Percentiles rank a stretch among this genome's conserved stretches.
These are phyloP conservation scores for Aspergillus taichungensis DNA, from an alignment of 495 filamentous ascomycete genomes.

Conservation along the genomic window DNA sequence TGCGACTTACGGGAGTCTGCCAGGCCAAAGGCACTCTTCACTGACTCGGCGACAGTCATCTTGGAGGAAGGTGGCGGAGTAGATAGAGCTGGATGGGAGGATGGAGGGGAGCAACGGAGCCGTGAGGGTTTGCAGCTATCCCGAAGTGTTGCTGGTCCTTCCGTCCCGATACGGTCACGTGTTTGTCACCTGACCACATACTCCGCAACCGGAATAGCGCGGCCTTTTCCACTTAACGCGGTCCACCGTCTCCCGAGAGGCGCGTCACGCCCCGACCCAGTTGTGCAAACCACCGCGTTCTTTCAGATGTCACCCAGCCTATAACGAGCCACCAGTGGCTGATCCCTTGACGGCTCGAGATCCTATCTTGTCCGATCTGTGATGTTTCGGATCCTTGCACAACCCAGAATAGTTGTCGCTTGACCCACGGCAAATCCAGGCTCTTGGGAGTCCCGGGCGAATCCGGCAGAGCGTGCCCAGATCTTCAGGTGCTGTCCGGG, in stretches of 20 bases:
- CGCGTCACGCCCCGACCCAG: conserved; percentile 11
- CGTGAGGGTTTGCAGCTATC: conserved; percentile 24
- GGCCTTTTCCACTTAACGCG: conserved; percentile 21
- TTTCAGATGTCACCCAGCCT: conserved; percentile 10
- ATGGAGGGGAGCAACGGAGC: conserved; percentile 9
- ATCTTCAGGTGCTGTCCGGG: conserved; percentile 12
- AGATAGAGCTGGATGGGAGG: conserved; percentile 8
- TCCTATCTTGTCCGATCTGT: not conserved
- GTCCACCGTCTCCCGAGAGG: conserved; percentile 7
- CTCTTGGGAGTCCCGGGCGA: conserved; percentile 1
- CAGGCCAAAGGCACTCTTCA: conserved; percentile 47
- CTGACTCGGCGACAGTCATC: conserved; percentile 43
- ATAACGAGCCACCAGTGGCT: conserved; percentile 19
- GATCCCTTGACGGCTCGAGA: conserved; percentile 5
- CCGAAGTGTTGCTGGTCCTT: conserved; percentile 24
- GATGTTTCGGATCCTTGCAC: not conserved
- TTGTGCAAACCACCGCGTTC: conserved; percentile 19
- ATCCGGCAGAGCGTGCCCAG: conserved; percentile 6
- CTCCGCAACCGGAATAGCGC: conserved; percentile 20
- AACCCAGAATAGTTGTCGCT: conserved; percentile 5
- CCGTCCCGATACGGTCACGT: conserved; percentile 22
- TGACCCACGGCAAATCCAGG: conserved; percentile 1
- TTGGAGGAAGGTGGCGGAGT: conserved; percentile 15
- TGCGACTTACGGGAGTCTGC: conserved; percentile 33
- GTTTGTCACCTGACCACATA: conserved; percentile 14